Conservation (phyloP, 2,329 filamentous ascomycete genomes). For the Aureobasidium sp. region DNA sequence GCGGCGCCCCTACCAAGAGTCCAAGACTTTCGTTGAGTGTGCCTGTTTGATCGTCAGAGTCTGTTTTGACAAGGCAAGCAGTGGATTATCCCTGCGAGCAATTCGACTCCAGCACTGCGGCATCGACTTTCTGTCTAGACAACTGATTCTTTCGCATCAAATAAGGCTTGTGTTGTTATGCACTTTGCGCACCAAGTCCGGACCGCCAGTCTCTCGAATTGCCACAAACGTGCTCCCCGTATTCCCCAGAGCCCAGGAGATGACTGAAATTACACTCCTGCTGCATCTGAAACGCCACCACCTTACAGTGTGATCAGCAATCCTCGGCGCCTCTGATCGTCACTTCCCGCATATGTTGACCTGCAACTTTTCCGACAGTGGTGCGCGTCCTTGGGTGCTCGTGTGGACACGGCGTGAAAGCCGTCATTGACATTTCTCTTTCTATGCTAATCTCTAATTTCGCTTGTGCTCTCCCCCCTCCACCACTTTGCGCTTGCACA, state of each 20-base stretch:
- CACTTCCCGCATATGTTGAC: slow-evolving; percentile 9
- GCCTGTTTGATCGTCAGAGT: slow-evolving; percentile 2
- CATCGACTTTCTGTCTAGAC: background rate
- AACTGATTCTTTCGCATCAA: no score
- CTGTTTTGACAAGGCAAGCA: slow-evolving; percentile 4
- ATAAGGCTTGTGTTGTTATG: background rate
- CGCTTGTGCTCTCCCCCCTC: background rate
- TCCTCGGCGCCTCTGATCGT: slow-evolving; percentile 1
- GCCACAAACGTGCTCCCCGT: slow-evolving; percentile 1
- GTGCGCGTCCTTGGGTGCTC: background rate
- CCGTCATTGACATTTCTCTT: slow-evolving; percentile 6
- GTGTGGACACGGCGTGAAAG: background rate
- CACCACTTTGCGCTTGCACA: background rate
- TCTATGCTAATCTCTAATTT: slow-evolving; percentile 14
- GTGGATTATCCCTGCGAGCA: background rate
- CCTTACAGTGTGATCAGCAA: slow-evolving; percentile 12
- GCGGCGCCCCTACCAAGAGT: background rate
- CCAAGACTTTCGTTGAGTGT: background rate
- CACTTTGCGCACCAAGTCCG: background rate
- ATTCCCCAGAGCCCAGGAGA: background rate
- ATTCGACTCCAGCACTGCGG: background rate
- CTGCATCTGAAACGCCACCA: slow-evolving; percentile 11
- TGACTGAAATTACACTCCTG: background rate
- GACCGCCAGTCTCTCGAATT: background rate
- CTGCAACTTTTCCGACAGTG: slow-evolving; percentile 6